Evolutionary conservation across 495 filamentous ascomycete genomes (phyloP).

Genomic region (Neurospora tetraspora): DNA sequence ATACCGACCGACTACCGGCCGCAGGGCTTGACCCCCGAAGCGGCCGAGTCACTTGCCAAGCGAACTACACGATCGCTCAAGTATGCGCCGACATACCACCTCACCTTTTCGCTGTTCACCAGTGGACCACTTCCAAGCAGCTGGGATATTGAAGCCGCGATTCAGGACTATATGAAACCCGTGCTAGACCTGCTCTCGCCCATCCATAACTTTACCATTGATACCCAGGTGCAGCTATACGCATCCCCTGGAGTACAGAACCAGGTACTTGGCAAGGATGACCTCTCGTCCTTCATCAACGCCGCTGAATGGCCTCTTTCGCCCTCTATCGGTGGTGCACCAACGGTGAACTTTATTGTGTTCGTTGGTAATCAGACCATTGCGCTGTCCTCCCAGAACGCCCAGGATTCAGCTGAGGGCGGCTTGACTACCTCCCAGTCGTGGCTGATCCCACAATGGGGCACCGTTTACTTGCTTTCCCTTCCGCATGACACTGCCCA

Average conservation of each 20-base stretch:
- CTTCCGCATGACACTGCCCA: slow-evolving; percentile 34
- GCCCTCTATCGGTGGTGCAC: slow-evolving; percentile 85
- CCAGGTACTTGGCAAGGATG: slow-evolving; percentile 67
- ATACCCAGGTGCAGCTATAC: slow-evolving; percentile 92
- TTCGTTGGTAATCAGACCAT: slow-evolving; percentile 57
- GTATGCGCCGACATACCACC: slow-evolving; percentile 87
- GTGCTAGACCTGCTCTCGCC: slow-evolving; percentile 64
- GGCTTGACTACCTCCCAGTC: slow-evolving; percentile 58
- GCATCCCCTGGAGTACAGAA: slow-evolving; percentile 64
- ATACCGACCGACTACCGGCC: slow-evolving; percentile 38
- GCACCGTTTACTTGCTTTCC: slow-evolving; percentile 76
- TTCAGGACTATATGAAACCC: slow-evolving; percentile 72
- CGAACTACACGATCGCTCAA: slow-evolving; percentile 72
- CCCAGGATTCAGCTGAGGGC: slow-evolving; percentile 41
- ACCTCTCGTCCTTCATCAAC: slow-evolving; percentile 90
- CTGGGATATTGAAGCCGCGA: slow-evolving; percentile 83
- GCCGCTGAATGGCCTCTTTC: slow-evolving; percentile 95
- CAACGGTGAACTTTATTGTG: slow-evolving; percentile 90
- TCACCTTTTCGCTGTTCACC: slow-evolving; percentile 92
- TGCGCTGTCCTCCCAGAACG: slow-evolving; percentile 8
- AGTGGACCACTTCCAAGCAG: slow-evolving; percentile 64
- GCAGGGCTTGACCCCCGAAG: slow-evolving; percentile 29
- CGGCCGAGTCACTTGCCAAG: slow-evolving; percentile 39
- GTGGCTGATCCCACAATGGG: slow-evolving; percentile 97
- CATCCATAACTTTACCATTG: slow-evolving; percentile 93